phyloP scores from a whole-genome alignment of 352 stramenopile species.

The Pythium apleroticum region DNA sequence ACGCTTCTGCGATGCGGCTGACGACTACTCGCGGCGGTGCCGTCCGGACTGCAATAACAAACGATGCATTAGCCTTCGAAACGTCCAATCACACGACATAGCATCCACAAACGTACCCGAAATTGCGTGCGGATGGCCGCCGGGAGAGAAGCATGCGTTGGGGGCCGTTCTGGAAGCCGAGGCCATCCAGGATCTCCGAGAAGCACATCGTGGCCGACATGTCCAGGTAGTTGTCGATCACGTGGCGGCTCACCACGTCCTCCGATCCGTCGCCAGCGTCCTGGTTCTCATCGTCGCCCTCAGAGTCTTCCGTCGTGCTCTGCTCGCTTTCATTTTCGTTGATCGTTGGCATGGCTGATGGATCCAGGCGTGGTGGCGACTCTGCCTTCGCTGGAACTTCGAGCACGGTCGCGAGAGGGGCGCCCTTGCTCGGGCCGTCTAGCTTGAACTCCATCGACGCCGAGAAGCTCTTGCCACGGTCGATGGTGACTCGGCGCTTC shows the following conservation, averaged over 20 bases:
- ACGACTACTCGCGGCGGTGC: background rate
- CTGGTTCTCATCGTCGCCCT: conserved; percentile 37
- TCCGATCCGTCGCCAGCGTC: conserved; percentile 25
- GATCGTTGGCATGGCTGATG: conserved; percentile 33
- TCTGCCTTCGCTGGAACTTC: conserved; percentile 26
- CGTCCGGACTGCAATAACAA: background rate
- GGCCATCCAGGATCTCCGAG: conserved; percentile 57
- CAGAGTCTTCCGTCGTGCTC: conserved; percentile 41
- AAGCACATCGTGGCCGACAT: conserved; percentile 78
- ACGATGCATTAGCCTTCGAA: background rate
- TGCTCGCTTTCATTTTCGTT: conserved; percentile 38
- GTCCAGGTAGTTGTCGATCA: conserved; percentile 85
- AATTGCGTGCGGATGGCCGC: conserved; percentile 46
- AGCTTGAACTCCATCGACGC: conserved; percentile 32
- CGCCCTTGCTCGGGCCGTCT: conserved; percentile 25
- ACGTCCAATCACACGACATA: too few relatives aligned
- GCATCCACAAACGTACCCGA: conserved; percentile 23
- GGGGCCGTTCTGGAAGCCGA: conserved; percentile 56
- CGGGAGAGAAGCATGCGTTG: conserved; percentile 52
- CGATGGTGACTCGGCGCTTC: conserved; percentile 52
- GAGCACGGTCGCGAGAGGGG: conserved; percentile 20
- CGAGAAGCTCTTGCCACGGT: conserved; percentile 72
- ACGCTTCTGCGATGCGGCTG: conserved; percentile 45
- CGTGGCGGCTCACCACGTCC: conserved; percentile 65
- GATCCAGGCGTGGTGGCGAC: conserved; percentile 9